Base-by-base conservation (phyloP, 495 filamentous ascomycete species). In the Daldinia concentrica region DNA sequence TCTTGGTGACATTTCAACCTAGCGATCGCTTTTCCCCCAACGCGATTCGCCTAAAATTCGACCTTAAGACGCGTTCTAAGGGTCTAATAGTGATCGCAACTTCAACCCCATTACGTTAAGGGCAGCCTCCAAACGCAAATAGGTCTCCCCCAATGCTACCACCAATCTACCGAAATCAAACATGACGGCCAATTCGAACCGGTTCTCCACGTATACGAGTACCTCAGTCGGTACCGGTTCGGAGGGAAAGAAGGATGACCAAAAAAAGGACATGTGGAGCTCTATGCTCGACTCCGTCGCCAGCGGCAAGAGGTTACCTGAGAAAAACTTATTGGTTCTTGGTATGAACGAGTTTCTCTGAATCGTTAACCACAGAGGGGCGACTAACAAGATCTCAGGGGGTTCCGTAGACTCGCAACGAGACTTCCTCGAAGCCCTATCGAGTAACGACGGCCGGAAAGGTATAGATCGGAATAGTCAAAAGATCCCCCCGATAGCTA, bases 221-320 rank as follows among this genome's bases (percentile, higher is more conserved):
- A 79, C 80, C 50, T 83, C 85, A 50, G 77, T 77, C 67, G 83
- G 82, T 66, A 79, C 76, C 62, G 63, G 73, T 65, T 76, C 77
- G 69, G 76, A 77, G 27, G 80, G 77, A 51, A 83, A 83, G 72
- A 83, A 91, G 82, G 93, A 92, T 82, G 89, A 90, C 67, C 84
- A 86, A 54, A 93, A 93, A 82, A 92, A 92, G 80, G 92, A 97
- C 75, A 92, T 98, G 80, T 98, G 95, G 95, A 94, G 89, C 60
- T 93, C 92, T 55, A 92, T 98, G 90, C 86, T 98, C 74, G 93
- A 97, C 79, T 87, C 87, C 63, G 94, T 95, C 69, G 93, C 94
- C 68, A 95, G 91, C 81, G 93, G 92, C 58, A 96, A 95, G 84
- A 88, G 91, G 67, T 81, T 98, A 65, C 93, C 94, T 39, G 93